These are phyloP conservation scores for Ophiostoma himal-ulmi DNA, from an alignment of 2,329 filamentous ascomycete species.

Conservation along the genomic window DNA sequence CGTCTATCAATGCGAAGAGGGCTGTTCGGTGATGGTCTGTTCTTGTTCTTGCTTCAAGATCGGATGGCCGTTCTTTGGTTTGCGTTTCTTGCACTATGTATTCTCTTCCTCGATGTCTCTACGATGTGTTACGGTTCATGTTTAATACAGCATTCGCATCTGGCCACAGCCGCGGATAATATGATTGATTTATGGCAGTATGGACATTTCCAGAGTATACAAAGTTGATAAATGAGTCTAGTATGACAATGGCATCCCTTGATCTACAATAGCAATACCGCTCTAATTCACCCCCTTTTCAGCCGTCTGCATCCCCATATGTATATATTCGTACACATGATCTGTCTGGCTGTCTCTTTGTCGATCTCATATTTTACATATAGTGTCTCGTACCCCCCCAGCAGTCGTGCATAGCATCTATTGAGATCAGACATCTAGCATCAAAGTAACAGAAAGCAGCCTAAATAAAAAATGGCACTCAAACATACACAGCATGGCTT, in stretches of 20 bases:
- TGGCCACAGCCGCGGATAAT: conserved; percentile 10
- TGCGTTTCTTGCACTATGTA: not conserved
- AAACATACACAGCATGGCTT: not conserved
- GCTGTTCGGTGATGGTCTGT: not conserved
- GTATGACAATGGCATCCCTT: too few relatives aligned
- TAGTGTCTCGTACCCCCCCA: too few relatives aligned
- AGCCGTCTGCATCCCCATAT: too few relatives aligned
- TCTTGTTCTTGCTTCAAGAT: not conserved
- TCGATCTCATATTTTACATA: too few relatives aligned
- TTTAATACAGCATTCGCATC: conserved; percentile 21
- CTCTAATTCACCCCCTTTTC: too few relatives aligned
- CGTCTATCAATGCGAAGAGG: not conserved
- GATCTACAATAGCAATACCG: too few relatives aligned
- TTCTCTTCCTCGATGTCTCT: not conserved
- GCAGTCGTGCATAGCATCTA: too few relatives aligned
- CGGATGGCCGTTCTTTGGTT: too few relatives aligned
- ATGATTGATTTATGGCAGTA: conserved; percentile 1
- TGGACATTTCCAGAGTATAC: not conserved
- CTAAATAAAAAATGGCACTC: not conserved
- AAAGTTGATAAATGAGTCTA: too few relatives aligned
- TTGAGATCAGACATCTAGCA: not conserved
- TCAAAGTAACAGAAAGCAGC: too few relatives aligned
- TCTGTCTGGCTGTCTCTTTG: too few relatives aligned
- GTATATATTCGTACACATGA: too few relatives aligned
- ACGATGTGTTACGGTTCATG: not conserved